Percentiles rank a stretch among this genome's conserved stretches.
Conservation (phyloP, 1,284 basidiomycete species). For the Ceratobasidium sp. region DNA sequence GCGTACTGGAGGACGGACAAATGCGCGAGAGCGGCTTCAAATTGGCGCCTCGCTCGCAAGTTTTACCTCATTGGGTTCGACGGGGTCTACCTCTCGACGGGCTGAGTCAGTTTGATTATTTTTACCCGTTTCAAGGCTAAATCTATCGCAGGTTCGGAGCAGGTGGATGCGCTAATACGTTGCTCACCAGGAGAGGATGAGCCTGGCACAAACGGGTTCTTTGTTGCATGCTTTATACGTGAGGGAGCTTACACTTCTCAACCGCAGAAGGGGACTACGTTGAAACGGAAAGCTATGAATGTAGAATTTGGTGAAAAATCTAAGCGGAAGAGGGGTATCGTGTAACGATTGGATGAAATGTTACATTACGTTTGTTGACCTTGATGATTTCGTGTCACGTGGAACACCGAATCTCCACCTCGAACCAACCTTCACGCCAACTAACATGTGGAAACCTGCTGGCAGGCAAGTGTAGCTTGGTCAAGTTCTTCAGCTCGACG, state of each 20-base stretch:
- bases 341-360: not conserved
- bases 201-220: conserved; percentile 89
- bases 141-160: conserved; percentile 58
- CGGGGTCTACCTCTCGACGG: conserved; percentile 73
- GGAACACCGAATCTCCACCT: not conserved
- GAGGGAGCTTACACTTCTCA: conserved; percentile 21
- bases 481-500: not conserved
- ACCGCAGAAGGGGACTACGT: not conserved
- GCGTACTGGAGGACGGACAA: conserved; percentile 78
- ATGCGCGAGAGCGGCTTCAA: conserved; percentile 70
- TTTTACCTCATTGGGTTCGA: conserved; percentile 83
- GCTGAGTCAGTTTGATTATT: conserved; percentile 53
- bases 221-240: conserved; percentile 87
- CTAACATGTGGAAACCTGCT: conserved; percentile 38
- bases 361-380: not conserved
- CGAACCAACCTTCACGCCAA: not conserved
- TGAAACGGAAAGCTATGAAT: not conserved
- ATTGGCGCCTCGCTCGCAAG: conserved; percentile 74
- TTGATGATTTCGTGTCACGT: not conserved
- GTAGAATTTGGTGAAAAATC: not conserved
- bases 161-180: conserved; percentile 80
- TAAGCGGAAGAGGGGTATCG: not conserved
- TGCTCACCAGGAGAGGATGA: conserved; percentile 85
- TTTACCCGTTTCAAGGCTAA: not conserved
- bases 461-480: conserved; percentile 11